Conservation (phyloP, 129 eudicot species). For the sunflower (Helianthus annuus) region HanXRQr2.0-SUNRISE NC_035441.2:49672635-49673134, state of each 20-base stretch:
- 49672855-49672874: constrained; percentile 47
- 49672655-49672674: too few relatives aligned
- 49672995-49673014: constrained; percentile 40
- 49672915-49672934: constrained; percentile 47
- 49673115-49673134: background rate
- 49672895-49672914: constrained; percentile 37
- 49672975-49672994: constrained; percentile 44
- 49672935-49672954: constrained; percentile 50
- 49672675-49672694: too few relatives aligned
- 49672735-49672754: constrained; percentile 1
- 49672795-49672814: background rate
- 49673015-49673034: constrained; percentile 33
- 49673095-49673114: constrained; percentile 16
- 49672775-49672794: background rate
- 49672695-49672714: background rate
- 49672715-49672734: background rate
- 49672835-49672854: background rate
- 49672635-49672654: too few relatives aligned
- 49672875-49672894: constrained; percentile 59
- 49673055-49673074: constrained; percentile 20
- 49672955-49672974: constrained; percentile 50
- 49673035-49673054: constrained; percentile 31
- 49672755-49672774: background rate
- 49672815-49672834: background rate
- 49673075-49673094: constrained; percentile 15